phyloP scores from a whole-genome alignment of 2,329 filamentous ascomycete genomes.

The Microthyrium microscopicum region DNA sequence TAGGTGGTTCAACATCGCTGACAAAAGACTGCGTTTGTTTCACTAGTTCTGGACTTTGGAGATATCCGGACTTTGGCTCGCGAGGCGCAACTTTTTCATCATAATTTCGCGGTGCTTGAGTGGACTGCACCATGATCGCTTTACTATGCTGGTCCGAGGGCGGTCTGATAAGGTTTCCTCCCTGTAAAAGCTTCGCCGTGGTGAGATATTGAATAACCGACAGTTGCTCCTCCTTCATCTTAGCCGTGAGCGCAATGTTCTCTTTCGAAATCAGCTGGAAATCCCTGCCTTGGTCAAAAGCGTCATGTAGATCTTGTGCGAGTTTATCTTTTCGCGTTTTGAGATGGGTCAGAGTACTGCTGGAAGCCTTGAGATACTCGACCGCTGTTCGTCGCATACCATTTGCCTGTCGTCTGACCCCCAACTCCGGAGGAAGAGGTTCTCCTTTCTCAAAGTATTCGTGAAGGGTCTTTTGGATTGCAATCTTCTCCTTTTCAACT shows the following conservation, averaged over 20 bases:
- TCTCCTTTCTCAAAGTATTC: constrained; percentile 2
- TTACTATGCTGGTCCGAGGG: background rate
- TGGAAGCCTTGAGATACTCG: background rate
- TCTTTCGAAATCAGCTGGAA: background rate
- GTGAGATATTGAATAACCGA: constrained; percentile 1
- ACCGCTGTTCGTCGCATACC: constrained; percentile 2
- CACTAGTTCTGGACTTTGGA: constrained; percentile 1
- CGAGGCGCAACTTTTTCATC: background rate
- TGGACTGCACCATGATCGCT: constrained; percentile 7
- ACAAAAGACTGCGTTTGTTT: constrained; percentile 8
- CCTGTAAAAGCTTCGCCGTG: constrained; percentile 1
- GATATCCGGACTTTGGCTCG: constrained; percentile 5
- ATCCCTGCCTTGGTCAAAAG: constrained; percentile 4
- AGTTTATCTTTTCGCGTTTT: constrained; percentile 2
- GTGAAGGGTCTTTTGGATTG: background rate
- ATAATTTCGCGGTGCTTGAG: constrained; percentile 4
- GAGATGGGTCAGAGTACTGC: background rate
- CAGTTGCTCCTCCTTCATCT: constrained; percentile 1
- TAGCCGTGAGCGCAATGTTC: constrained; percentile 1
- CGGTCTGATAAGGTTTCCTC: background rate
- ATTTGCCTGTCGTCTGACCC: background rate
- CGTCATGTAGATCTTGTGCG: background rate
- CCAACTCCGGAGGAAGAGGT: background rate
- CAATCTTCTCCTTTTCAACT: too few relatives aligned
- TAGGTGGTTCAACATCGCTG: background rate